Conservation (phyloP, 208 protist genomes). For the Wallacemonas sp. region DNA sequence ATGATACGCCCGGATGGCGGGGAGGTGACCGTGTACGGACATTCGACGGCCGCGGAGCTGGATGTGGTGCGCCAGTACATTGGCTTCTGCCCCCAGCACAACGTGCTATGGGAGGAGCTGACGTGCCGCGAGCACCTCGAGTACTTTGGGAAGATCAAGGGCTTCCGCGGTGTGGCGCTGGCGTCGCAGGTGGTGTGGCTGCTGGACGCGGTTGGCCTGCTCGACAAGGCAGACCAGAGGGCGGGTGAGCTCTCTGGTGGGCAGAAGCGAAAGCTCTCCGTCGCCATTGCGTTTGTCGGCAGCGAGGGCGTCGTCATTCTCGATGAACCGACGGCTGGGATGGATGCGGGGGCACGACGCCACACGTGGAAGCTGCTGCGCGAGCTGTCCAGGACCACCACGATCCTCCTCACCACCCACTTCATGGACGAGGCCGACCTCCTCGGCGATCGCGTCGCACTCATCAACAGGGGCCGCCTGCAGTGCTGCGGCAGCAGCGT, state of each 20-base stretch:
- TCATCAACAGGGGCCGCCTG: constrained; percentile 68
- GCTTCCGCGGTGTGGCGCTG: constrained; percentile 43
- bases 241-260: constrained; percentile 61
- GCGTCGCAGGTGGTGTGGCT: constrained; percentile 40
- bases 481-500: constrained; percentile 57
- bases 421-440: constrained; percentile 97
- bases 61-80: constrained; percentile 68
- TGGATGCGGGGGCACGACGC: constrained; percentile 84
- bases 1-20: constrained; percentile 70
- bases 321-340: constrained; percentile 91
- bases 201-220: constrained; percentile 48
- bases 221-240: constrained; percentile 49
- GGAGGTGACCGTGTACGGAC: constrained; percentile 70
- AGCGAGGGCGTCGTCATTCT: constrained; percentile 68
- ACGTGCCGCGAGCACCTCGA: constrained; percentile 90
- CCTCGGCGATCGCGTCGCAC: constrained; percentile 89
- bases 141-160: constrained; percentile 94
- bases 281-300: constrained; percentile 87
- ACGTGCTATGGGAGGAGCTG: constrained; percentile 93
- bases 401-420: constrained; percentile 88
- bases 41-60: constrained; percentile 55
- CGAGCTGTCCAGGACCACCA: constrained; percentile 35
- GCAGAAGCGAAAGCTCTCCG: constrained; percentile 79
- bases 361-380: constrained; percentile 74
- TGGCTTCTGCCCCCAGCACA: constrained; percentile 96